Conservation (phyloP, 1,284 basidiomycete species). For the Papiliotrema terrestris region DNA sequence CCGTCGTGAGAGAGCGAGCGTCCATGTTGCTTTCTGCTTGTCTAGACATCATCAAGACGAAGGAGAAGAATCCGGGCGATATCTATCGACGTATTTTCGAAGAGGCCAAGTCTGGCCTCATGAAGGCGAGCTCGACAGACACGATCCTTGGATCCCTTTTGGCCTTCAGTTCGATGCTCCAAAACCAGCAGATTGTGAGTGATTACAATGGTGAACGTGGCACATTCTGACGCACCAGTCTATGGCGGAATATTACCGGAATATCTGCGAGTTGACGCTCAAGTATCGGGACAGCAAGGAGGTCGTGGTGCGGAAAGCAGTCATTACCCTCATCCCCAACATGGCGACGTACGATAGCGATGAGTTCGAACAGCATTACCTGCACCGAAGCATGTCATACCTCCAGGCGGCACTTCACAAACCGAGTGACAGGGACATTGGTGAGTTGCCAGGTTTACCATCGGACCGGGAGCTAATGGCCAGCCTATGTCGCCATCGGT, state of each 20-base stretch:
- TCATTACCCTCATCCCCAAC: slow-evolving; percentile 88
- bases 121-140: slow-evolving; percentile 68
- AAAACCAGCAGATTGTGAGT: slow-evolving; percentile 88
- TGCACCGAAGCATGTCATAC: slow-evolving; percentile 89
- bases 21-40: slow-evolving; percentile 86
- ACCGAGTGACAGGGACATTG: slow-evolving; percentile 82
- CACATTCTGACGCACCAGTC: slow-evolving; percentile 57
- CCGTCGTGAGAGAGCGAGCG: slow-evolving; percentile 79
- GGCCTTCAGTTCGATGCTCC: slow-evolving; percentile 84
- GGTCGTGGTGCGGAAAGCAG: slow-evolving; percentile 79
- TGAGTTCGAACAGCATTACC: slow-evolving; percentile 81
- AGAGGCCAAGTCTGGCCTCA: slow-evolving; percentile 83
- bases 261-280: slow-evolving; percentile 87
- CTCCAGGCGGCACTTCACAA: slow-evolving; percentile 83
- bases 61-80: slow-evolving; percentile 48
- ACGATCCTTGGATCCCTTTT: slow-evolving; percentile 88
- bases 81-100: slow-evolving; percentile 76
- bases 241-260: slow-evolving; percentile 85
- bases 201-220: too few relatives aligned
- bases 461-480: slow-evolving; percentile 12
- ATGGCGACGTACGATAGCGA: slow-evolving; percentile 91
- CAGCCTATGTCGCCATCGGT: slow-evolving; percentile 94
- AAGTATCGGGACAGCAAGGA: slow-evolving; percentile 85
- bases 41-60: slow-evolving; percentile 70
- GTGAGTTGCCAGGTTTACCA: slow-evolving; percentile 50